Percentiles rank a stretch among this genome's conserved stretches.
phyloP scores from a whole-genome alignment of 2,329 filamentous ascomycete species.

The Colletotrichum camelliae region DNA sequence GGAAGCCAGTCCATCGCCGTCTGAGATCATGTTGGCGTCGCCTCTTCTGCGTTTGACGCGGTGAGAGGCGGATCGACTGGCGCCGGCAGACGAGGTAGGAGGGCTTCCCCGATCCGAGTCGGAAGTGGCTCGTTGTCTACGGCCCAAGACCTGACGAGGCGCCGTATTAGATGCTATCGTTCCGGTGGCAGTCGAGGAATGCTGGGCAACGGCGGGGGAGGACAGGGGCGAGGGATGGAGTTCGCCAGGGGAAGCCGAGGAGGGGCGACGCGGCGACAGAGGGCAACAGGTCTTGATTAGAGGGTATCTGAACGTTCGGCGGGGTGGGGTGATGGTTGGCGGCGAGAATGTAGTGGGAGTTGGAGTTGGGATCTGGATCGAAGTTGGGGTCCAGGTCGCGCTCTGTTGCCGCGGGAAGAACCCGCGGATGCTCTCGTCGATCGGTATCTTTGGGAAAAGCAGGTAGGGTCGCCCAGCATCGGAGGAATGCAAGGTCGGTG shows the following conservation, averaged over 20 bases:
- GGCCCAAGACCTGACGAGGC: constrained; percentile 53
- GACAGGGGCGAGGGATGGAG: constrained; percentile 23
- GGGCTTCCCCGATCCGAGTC: constrained; percentile 40
- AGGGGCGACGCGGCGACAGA: constrained; percentile 31
- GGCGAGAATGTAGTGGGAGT: constrained; percentile 41
- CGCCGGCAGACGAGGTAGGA: constrained; percentile 25
- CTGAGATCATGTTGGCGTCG: constrained; percentile 66
- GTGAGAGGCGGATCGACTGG: constrained; percentile 25
- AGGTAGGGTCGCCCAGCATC: not conserved
- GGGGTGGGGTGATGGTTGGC: constrained; percentile 70
- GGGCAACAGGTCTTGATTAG: constrained; percentile 51
- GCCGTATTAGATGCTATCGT: constrained; percentile 45
- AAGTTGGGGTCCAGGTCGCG: constrained; percentile 46
- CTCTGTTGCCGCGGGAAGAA: constrained; percentile 40
- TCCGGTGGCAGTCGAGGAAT: constrained; percentile 36
- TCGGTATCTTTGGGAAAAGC: constrained; percentile 3
- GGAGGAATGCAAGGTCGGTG: constrained; percentile 19
- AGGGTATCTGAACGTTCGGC: constrained; percentile 54
- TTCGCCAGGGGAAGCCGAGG: constrained; percentile 18
- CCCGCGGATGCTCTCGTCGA: constrained; percentile 36
- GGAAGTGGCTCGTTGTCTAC: constrained; percentile 56
- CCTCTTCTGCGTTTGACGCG: constrained; percentile 62
- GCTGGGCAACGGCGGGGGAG: constrained; percentile 18
- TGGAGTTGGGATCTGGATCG: constrained; percentile 33
- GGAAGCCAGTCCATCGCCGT: constrained; percentile 54